Evolutionary conservation across 768 basidiomycete species (phyloP).

Genomic region (Punctularia strigosozonata): DNA sequence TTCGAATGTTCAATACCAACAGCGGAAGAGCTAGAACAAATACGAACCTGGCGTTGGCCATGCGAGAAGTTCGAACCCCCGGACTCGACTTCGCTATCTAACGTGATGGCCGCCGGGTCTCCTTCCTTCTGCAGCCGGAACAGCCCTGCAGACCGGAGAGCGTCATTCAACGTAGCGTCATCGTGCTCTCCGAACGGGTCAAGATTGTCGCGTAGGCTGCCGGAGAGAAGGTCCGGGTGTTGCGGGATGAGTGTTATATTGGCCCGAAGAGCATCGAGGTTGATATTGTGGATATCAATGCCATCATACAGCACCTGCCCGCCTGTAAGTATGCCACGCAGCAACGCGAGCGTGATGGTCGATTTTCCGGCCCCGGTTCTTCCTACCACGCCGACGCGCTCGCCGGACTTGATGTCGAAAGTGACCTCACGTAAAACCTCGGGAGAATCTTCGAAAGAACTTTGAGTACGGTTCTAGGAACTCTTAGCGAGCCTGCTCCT

Average conservation of each 20-base stretch:
- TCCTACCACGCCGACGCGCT: slow-evolving; percentile 33
- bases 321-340: slow-evolving; percentile 45
- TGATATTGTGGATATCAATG: slow-evolving; percentile 31
- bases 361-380: slow-evolving; percentile 28
- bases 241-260: slow-evolving; percentile 53
- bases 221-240: slow-evolving; percentile 28
- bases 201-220: slow-evolving; percentile 32
- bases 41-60: not conserved
- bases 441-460: not conserved
- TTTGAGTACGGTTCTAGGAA: no score
- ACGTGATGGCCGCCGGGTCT: not conserved
- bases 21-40: no score
- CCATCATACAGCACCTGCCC: slow-evolving; percentile 49
- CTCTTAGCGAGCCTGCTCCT: not conserved
- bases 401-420: slow-evolving; percentile 28
- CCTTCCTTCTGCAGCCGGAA: slow-evolving; percentile 5
- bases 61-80: not conserved
- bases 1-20: no score
- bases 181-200: slow-evolving; percentile 37
- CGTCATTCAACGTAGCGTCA: slow-evolving; percentile 26
- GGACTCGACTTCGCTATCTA: not conserved
- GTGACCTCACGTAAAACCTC: slow-evolving; percentile 18
- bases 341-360: slow-evolving; percentile 34
- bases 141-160: slow-evolving; percentile 25
- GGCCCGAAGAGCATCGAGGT: slow-evolving; percentile 42